These are phyloP conservation scores for Typha latifolia DNA, from an alignment of 176 grass and related monocot genomes.

Conservation along the genomic window DNA sequence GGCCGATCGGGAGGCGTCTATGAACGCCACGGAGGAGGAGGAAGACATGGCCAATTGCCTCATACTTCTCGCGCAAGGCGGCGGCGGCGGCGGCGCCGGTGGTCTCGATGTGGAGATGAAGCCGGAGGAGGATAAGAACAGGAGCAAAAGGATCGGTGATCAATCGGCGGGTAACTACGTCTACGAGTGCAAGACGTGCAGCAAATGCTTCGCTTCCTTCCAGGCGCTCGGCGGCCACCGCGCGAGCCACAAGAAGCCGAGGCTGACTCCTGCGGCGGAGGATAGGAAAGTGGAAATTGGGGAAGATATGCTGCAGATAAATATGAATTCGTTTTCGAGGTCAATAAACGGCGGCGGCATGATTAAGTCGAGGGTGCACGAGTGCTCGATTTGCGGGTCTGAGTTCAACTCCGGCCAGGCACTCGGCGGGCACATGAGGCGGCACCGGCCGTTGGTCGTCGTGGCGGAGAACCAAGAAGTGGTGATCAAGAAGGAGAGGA, in stretches of 20 bases:
- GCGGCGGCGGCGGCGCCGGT: background rate
- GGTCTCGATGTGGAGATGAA: background rate
- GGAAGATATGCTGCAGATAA: conserved; percentile 9
- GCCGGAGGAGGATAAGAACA: background rate
- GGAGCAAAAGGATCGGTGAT: background rate
- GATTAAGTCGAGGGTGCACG: background rate
- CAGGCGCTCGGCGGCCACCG: conserved; percentile 91
- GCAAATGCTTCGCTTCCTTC: conserved; percentile 32
- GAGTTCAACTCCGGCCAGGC: conserved; percentile 1
- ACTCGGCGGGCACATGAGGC: background rate
- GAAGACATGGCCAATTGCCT: conserved; percentile 28
- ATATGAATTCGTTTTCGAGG: background rate
- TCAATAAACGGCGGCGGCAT: background rate
- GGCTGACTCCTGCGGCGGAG: conserved; percentile 11
- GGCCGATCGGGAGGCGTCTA: background rate
- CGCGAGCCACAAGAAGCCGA: conserved; percentile 91
- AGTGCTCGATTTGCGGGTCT: background rate
- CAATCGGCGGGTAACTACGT: background rate
- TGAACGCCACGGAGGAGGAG: conserved; percentile 12
- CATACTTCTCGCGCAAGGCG: conserved; percentile 18
- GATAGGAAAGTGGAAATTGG: background rate
- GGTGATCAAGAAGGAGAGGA: conserved; percentile 52
- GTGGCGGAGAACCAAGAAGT: conserved; percentile 3
- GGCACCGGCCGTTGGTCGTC: background rate
- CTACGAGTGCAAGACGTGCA: conserved; percentile 28